Evolutionary conservation across 164 flowering plant genomes (phyloP).

Genomic region (Piper betle): DNA sequence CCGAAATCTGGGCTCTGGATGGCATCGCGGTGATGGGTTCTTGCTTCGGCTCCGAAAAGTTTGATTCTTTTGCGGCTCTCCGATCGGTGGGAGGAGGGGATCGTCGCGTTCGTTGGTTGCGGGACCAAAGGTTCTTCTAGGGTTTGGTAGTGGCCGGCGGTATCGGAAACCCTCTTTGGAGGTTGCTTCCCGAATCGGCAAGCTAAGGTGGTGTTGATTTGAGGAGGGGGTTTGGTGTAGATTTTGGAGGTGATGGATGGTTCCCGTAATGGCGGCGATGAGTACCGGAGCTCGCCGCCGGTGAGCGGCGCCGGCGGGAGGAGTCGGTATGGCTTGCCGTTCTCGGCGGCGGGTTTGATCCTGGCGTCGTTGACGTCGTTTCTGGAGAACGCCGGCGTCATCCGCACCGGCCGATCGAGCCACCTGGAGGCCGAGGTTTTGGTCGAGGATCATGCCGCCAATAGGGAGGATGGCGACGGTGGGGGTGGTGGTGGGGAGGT

Average conservation of each 20-base stretch:
- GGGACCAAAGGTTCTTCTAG: not conserved
- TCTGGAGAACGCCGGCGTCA: conserved; percentile 73
- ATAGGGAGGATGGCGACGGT: conserved; percentile 22
- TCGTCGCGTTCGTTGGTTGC: not conserved
- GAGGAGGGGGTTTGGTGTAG: conserved; percentile 22
- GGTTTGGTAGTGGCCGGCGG: not conserved
- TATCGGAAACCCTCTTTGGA: not conserved
- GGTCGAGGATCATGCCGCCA: conserved; percentile 17
- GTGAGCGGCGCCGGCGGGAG: conserved; percentile 22
- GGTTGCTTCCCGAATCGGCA: not conserved
- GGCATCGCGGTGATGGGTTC: too few species aligned
- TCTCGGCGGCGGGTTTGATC: conserved; percentile 60
- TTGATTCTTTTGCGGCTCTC: not conserved
- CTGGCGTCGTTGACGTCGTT: conserved; percentile 74
- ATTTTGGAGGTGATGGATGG: conserved; percentile 43
- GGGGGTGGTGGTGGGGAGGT: conserved; percentile 54
- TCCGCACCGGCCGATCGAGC: conserved; percentile 35
- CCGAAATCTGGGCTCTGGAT: too few species aligned
- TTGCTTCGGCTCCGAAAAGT: too few species aligned
- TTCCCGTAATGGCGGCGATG: conserved; percentile 35
- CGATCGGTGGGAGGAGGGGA: not conserved
- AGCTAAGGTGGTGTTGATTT: not conserved
- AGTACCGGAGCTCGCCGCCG: conserved; percentile 30
- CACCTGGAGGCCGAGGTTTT: conserved; percentile 43
- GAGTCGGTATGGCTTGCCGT: conserved; percentile 36